Evolutionary conservation across 139 green algal genomes (phyloP), one percentile per base, ranked within the genome.

Genomic region (Haematococcus lacustris): DNA sequence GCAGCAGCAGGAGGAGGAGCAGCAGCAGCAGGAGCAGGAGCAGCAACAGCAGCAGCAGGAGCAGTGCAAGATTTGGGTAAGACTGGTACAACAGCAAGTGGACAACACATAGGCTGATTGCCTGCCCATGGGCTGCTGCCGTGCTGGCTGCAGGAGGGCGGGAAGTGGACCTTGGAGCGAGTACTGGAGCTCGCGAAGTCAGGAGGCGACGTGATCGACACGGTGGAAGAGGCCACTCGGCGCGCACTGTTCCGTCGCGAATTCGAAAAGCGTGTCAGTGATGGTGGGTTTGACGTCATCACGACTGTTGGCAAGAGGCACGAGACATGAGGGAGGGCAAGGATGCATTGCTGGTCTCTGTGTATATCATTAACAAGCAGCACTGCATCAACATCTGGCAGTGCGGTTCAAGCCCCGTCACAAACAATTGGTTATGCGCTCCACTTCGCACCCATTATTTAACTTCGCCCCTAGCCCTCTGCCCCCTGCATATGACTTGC

Each of bases 241-340:
- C 73, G 84, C 47, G 80, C 89, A 43, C 53, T 98, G 76, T 97
- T 90, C 80, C 79, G 85, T 28, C 80, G 85, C 59, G 89, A 96
- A 70, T 78, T 97, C 30, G 71, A 92, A 69, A 75, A 72, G 59
- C 62, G 66, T 53, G 66, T 92, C 43, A 86, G 66, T 1, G 76
- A 88, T 66, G 87, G n/a, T n/a, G n/a, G n/a, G n/a, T n/a, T n/a
- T n/a, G n/a, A 85, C 76, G 75, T 75, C 76, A 53, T 51, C n/a
- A 6, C n/a, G n/a, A n/a, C n/a, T n/a, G n/a, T n/a, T n/a, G n/a
- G n/a, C n/a, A n/a, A n/a, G n/a, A n/a, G n/a, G n/a, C n/a, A n/a
- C n/a, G n/a, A n/a, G n/a, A n/a, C n/a, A n/a, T n/a, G n/a, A n/a
- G n/a, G n/a, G 21, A 32, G n/a, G n/a, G 59, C 28, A 17, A 13